Base-by-base conservation (phyloP, 345 rosid genomes). In the Acer negundo region DNA sequence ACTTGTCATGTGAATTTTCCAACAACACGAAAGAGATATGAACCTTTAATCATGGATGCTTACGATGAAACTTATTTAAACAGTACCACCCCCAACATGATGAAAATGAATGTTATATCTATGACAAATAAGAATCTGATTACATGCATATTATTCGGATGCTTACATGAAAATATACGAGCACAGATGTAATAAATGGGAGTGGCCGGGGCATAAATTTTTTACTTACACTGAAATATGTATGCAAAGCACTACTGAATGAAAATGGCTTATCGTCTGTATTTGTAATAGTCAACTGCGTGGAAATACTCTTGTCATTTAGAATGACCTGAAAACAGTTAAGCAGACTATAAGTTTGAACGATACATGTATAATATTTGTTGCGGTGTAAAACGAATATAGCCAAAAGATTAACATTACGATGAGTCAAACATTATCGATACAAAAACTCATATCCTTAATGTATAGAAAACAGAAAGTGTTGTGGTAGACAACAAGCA, bases 221-320 rank as follows among this genome's bases (percentile, higher is more conserved):
- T 62, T n/a, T 49, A 10, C 77, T 62, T 84, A 93, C 98, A 55
- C 90, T 78, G 83, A 95, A 95, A 85, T 95, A 95, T 40, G 99
- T 89, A 80, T 95, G 99, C 82, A 95, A 78, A 35, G 98, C 99
- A 12, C 87, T 84, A 71, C 20, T 91, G 82, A 95, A 95, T 15
- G 98, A 87, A 85, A 95, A 95, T 17, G 96, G 85, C 88, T 90
- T 89, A 19, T 73, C 80, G 88, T 93, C 98, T 22, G 89, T 93
- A 83, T 95, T 93, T 72, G 86, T 88, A 67, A 95, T 74, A 24
- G 78, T 84, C 55, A 95, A 88, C 81, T 90, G 94, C 7, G 99
- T 95, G 66, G 96, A 91, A 78, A 95, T 86, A 89, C 90, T 78
- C 85, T 89, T 87, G 13, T 85, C 82, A 20, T 86, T 80, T 68